Base-by-base conservation (phyloP, 2,329 filamentous ascomycete genomes). In the Cercospora sesami region DNA sequence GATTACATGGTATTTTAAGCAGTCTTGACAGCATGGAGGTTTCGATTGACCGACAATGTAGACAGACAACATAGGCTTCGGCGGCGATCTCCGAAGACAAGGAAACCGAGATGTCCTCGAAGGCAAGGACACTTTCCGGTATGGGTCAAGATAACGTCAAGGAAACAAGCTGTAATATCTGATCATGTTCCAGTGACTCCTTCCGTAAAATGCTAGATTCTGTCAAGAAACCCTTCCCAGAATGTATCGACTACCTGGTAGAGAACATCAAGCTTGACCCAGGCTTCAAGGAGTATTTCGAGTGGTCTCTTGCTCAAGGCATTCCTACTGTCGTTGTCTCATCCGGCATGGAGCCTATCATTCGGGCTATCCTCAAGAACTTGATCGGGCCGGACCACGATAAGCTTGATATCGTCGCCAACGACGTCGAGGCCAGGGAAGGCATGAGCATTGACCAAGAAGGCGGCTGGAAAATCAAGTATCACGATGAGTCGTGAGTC, bases 121-220 rank as follows among this genome's bases (percentile, higher is more conserved):
- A 64, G 88, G 87, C 74, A 86, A 83, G 63, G 86, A 89, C 71
- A 85, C 87, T 70, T 97, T 97, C 84, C 88, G 92, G 80, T 86
- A 80, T 28, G 39, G 18, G 16, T 14, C 28, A 26, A 18, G 58
- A 28, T 9, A 33, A 26, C 12, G 2, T 16, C 1, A 36, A n/a
- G 16, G 1, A 16, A 59, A 4, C 18, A 8, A 45, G 51, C 14
- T 12, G 21, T 21, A 57, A 23, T 16, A n/a, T 36, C 42, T 69
- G 30, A 65, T 64, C 31, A 14, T 48, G 26, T 33, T 21, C 3
- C 68, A 87, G 87, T 63, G 92, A 96, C 78, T 88, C 90, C 57
- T 98, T 98, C 86, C 87, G 87, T 76, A 89, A 92, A 73, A 97
- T 98, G 94, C 90, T 99, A 80, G 91, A 96, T 80, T 94, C 90